phyloP scores from a whole-genome alignment of 164 flowering plant species.

The Euptelea pleiosperma region DNA sequence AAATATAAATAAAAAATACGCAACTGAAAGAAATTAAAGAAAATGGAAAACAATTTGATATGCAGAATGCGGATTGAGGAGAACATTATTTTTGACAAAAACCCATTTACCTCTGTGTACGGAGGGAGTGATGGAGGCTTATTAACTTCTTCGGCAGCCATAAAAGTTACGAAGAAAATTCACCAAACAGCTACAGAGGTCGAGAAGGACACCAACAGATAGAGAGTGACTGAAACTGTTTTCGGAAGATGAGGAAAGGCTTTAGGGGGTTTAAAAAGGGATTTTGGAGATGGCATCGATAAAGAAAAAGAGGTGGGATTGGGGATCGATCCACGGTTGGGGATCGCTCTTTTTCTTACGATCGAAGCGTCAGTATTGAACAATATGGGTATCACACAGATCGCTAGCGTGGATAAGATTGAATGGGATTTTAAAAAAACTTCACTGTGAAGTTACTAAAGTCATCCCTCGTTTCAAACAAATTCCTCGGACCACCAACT shows the following conservation, averaged over 20 bases:
- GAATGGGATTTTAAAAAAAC: too few relatives aligned
- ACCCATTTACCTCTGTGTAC: slow-evolving; percentile 45
- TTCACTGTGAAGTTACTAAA: too few relatives aligned
- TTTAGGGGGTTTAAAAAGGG: slow-evolving; percentile 26
- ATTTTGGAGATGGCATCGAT: slow-evolving; percentile 11
- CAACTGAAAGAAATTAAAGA: too few relatives aligned
- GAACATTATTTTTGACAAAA: neutral
- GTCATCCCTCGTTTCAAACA: too few relatives aligned
- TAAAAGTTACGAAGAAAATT: too few relatives aligned
- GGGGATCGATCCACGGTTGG: slow-evolving; percentile 13
- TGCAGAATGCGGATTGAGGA: too few relatives aligned
- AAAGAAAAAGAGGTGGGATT: slow-evolving; percentile 1
- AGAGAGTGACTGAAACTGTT: neutral
- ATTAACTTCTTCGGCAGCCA: slow-evolving; percentile 40
- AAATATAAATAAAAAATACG: too few relatives aligned
- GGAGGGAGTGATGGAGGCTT: slow-evolving; percentile 34
- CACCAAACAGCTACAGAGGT: too few relatives aligned
- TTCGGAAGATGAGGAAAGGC: slow-evolving; percentile 9
- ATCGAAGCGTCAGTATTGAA: slow-evolving; percentile 25
- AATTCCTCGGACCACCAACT: too few relatives aligned
- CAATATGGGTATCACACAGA: slow-evolving; percentile 22
- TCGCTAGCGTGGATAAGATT: slow-evolving; percentile 59
- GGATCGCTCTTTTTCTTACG: too few relatives aligned
- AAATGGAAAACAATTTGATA: too few relatives aligned
- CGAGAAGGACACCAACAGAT: neutral